Percentiles rank a stretch among this genome's conserved stretches.
These are phyloP conservation scores for Erucastrum elatum DNA, from an alignment of 345 rosid genomes.

Conservation along the genomic window DNA sequence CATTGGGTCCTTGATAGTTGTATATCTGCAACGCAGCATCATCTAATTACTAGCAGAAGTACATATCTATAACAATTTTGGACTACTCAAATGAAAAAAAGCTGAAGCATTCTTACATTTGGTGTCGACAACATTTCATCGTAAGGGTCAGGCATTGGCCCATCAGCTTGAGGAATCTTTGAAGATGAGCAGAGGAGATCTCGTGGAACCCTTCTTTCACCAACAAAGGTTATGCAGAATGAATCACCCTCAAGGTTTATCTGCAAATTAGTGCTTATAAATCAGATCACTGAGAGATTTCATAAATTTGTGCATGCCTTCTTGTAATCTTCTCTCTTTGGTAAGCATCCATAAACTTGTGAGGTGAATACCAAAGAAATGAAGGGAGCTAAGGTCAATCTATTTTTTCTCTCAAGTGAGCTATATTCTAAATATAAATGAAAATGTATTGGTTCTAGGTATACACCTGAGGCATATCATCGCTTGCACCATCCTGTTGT, in stretches of 20 bases:
- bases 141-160: conserved; percentile 91
- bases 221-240: conserved; percentile 4
- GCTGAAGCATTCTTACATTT: conserved; percentile 53
- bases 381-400: background rate
- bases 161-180: conserved; percentile 89
- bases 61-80: conserved; percentile 8
- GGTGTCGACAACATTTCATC: conserved; percentile 93
- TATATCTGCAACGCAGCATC: conserved; percentile 61
- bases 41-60: background rate
- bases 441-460: conserved; percentile 34
- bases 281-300: background rate
- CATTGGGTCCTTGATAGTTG: conserved; percentile 86
- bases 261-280: conserved; percentile 17
- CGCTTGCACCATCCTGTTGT: conserved; percentile 95
- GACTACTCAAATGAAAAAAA: conserved; percentile 13
- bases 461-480: conserved; percentile 49
- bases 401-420: background rate
- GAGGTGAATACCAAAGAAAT: background rate
- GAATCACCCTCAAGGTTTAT: conserved; percentile 9
- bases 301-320: background rate
- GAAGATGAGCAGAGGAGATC: conserved; percentile 33
- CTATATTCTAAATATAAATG: conserved; percentile 12
- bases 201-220: conserved; percentile 17
- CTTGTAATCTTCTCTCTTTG: background rate
- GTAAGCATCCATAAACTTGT: background rate